Evolutionary conservation across 1,284 basidiomycete species (phyloP).

Genomic region (Filobasidium uniguttulatum): DNA sequence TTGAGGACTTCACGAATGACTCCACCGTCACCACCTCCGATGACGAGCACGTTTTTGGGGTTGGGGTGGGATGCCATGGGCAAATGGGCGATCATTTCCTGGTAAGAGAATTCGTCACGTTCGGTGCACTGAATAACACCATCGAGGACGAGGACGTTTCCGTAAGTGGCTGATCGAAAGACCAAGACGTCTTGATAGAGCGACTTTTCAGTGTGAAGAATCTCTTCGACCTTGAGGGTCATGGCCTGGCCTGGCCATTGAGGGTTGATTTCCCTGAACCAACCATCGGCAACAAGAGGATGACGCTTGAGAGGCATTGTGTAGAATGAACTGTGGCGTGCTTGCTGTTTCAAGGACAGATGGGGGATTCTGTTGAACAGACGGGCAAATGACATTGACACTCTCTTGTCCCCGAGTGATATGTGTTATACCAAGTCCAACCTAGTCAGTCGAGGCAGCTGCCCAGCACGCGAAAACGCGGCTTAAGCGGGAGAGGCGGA

Average conservation of each 20-base stretch:
- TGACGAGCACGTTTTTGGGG: conserved; percentile 89
- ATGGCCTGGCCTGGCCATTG: conserved; percentile 97
- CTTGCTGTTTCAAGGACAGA: too few relatives aligned
- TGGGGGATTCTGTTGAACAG: background rate
- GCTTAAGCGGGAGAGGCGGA: too few relatives aligned
- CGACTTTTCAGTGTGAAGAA: conserved; percentile 87
- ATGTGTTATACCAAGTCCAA: too few relatives aligned
- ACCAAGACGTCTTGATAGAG: conserved; percentile 84
- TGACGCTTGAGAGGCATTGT: conserved; percentile 14
- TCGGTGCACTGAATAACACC: conserved; percentile 95
- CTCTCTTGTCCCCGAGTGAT: background rate
- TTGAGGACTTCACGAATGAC: conserved; percentile 96
- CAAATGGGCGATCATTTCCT: conserved; percentile 98
- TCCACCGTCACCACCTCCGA: conserved; percentile 91
- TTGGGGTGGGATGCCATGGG: conserved; percentile 91
- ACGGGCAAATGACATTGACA: too few relatives aligned
- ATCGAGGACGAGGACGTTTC: conserved; percentile 91
- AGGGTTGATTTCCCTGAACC: conserved; percentile 92
- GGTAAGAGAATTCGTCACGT: conserved; percentile 98
- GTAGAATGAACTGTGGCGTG: background rate
- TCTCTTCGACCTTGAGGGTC: conserved; percentile 88
- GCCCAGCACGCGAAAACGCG: too few relatives aligned
- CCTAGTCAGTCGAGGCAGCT: too few relatives aligned
- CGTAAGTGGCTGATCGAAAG: conserved; percentile 86
- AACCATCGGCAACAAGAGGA: conserved; percentile 56